Conservation (phyloP, 192 early-diverging fungal species). For the Haplosporangium gracile region DNA sequence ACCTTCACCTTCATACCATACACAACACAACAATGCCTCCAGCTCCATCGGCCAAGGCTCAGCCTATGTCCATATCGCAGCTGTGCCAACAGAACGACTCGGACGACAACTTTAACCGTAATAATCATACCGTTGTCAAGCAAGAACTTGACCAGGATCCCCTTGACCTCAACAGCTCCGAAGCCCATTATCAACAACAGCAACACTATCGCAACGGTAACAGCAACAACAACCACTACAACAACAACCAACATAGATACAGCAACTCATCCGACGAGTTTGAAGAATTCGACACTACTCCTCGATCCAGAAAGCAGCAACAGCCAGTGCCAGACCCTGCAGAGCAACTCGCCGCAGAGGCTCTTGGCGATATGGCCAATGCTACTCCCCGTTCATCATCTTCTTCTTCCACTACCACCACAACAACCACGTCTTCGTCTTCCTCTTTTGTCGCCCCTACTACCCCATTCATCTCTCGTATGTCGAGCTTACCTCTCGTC, state of each 20-base stretch:
- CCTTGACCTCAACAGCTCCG: constrained; percentile 28
- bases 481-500: constrained; percentile 85
- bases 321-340: constrained; percentile 26
- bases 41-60: constrained; percentile 40
- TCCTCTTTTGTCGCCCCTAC: constrained; percentile 25
- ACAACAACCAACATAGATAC: constrained; percentile 16
- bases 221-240: neutral
- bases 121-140: neutral
- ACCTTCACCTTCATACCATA: neutral
- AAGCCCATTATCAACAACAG: neutral
- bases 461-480: constrained; percentile 77
- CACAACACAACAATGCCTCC: constrained; percentile 37
- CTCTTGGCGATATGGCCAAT: constrained; percentile 54
- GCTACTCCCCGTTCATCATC: constrained; percentile 16
- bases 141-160: constrained; percentile 47
- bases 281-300: constrained; percentile 45
- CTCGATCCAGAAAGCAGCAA: constrained; percentile 4
- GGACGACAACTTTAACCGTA: constrained; percentile 23
- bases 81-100: constrained; percentile 45
- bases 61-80: constrained; percentile 57
- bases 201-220: neutral
- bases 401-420: neutral
- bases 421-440: neutral
- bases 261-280: constrained; percentile 50
- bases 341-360: constrained; percentile 50